Percentiles rank a stretch among this genome's conserved stretches.
Conservation (phyloP, 306 rosid genomes). For the Glycine latifolia region DNA sequence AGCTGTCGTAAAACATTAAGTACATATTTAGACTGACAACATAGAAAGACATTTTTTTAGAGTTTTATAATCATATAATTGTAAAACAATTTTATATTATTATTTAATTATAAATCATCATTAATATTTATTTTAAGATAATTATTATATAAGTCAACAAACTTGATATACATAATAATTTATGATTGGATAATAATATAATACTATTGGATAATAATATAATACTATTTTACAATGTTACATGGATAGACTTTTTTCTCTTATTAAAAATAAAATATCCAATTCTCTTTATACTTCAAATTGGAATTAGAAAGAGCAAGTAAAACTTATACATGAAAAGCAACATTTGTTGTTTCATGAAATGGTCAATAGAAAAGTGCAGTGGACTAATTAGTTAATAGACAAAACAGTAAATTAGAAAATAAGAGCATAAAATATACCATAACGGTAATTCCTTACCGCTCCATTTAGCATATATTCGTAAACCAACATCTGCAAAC, state of each 20-base stretch:
- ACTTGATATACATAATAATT: no score
- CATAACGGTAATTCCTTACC: conserved; percentile 81
- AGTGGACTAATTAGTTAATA: neutral
- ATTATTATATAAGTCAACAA: no score
- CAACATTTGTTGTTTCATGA: no score
- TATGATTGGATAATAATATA: no score
- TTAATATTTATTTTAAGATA: no score
- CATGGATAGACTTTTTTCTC: no score
- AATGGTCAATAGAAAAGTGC: no score
- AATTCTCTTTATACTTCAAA: conserved; percentile 10
- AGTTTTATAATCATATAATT: no score
- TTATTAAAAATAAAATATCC: neutral
- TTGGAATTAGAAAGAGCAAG: conserved; percentile 21
- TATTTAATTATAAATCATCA: no score
- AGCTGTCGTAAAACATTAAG: conserved; percentile 53
- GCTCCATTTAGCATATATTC: conserved; percentile 87
- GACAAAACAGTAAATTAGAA: conserved; percentile 3
- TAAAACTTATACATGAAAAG: neutral
- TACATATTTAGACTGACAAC: conserved; percentile 9
- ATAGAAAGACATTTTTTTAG: neutral
- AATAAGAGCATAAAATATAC: conserved; percentile 51
- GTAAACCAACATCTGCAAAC: conserved; percentile 89
- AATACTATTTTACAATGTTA: no score
- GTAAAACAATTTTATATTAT: no score
- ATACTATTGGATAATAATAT: no score